A percentile compares a stretch with the other conserved stretches of the same genome.
Evolutionary conservation across 257 asterid genomes (phyloP).

Genomic region (Solanum infundibuliforme): DNA sequence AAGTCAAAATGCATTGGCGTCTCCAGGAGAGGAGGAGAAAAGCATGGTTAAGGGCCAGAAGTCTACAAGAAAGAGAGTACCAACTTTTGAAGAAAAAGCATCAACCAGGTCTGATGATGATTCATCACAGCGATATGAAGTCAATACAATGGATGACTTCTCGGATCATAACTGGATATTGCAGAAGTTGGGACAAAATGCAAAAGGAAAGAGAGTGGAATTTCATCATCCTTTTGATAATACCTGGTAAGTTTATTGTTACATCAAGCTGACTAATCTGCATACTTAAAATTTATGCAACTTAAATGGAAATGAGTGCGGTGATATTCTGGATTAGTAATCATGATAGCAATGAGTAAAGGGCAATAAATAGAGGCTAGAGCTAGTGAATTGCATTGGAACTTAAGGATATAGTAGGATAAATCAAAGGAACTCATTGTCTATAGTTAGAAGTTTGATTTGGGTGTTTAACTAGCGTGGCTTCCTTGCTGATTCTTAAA

Average conservation of each 20-base stretch:
- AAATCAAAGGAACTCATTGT: neutral
- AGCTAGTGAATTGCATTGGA: neutral
- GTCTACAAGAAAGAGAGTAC: constrained; percentile 73
- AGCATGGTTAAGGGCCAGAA: constrained; percentile 44
- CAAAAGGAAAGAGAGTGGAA: constrained; percentile 93
- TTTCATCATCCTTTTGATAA: constrained; percentile 69
- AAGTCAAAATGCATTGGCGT: constrained; percentile 31
- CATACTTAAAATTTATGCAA: neutral
- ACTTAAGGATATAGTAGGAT: neutral
- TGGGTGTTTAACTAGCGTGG: neutral
- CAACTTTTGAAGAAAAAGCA: constrained; percentile 19
- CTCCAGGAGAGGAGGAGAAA: constrained; percentile 24
- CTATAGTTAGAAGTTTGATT: neutral
- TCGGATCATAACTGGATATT: constrained; percentile 91
- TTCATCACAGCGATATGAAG: constrained; percentile 34
- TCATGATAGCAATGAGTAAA: neutral
- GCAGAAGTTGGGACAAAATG: constrained; percentile 94
- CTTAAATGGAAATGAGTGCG: neutral
- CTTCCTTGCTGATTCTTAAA: neutral
- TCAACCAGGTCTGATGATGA: constrained; percentile 35
- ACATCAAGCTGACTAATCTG: neutral
- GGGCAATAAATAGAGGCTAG: neutral
- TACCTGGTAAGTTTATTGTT: constrained; percentile 51
- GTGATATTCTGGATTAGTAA: neutral
- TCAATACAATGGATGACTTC: constrained; percentile 49